Percentiles rank a stretch among this genome's conserved stretches.
These are phyloP conservation scores for Pseudonitzschia delicatissima DNA, from an alignment of 108 stramenopile genomes.

Conservation along the genomic window DNA sequence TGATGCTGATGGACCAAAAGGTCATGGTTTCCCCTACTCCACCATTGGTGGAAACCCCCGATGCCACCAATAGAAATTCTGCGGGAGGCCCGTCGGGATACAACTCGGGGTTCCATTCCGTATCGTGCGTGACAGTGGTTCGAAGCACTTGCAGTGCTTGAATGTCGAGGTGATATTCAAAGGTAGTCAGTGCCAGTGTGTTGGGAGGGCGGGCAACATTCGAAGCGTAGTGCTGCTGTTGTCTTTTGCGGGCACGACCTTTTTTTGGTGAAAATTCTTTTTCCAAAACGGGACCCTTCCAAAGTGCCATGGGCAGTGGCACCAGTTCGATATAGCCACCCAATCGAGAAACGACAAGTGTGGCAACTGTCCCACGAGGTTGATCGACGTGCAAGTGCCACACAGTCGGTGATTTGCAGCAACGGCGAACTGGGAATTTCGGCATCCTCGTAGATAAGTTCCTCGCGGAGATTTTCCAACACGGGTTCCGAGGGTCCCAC, in stretches of 20 bases:
- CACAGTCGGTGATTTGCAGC: conserved; percentile 17
- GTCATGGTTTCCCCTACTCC: conserved; percentile 28
- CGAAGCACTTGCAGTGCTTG: conserved; percentile 53
- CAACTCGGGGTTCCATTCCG: conserved; percentile 38
- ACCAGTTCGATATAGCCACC: conserved; percentile 78
- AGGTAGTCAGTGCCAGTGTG: conserved; percentile 51
- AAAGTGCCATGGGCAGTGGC: conserved; percentile 57
- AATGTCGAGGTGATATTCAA: conserved; percentile 57
- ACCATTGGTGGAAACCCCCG: conserved; percentile 32
- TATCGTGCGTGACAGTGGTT: conserved; percentile 34
- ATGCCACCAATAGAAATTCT: conserved; percentile 60
- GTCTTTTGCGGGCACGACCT: not conserved
- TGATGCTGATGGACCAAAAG: conserved; percentile 46
- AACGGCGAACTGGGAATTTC: conserved; percentile 27
- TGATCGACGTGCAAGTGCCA: conserved; percentile 19
- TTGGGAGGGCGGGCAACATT: conserved; percentile 26
- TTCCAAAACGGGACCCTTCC: conserved; percentile 43
- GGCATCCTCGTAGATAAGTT: conserved; percentile 30
- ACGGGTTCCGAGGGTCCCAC: conserved; percentile 27
- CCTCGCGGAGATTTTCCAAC: conserved; percentile 26
- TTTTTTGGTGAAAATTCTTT: conserved; percentile 18
- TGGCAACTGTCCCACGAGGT: conserved; percentile 16
- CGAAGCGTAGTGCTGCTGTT: conserved; percentile 27
- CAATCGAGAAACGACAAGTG: conserved; percentile 63
- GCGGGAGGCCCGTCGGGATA: conserved; percentile 45